Base-by-base conservation (phyloP, 1,284 basidiomycete genomes). In the Boletus albobrunnescens region DNA sequence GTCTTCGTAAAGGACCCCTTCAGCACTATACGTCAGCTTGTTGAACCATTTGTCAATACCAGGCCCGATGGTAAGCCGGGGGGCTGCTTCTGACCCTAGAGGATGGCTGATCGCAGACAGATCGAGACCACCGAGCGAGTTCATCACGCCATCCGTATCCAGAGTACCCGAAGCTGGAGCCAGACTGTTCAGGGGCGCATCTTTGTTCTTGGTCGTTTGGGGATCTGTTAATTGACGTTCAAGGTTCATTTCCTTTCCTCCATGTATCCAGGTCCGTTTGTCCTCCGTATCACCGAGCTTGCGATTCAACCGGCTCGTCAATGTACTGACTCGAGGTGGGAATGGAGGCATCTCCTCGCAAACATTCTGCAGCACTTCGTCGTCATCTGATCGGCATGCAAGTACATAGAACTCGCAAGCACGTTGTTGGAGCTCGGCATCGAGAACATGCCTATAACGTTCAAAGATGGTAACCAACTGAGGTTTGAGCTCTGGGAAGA, bases 281-380 rank as follows among this genome's bases (percentile, higher is more conserved):
- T 96, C 94, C 55, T 90, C 90, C 11, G 88, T 88, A 59, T 94
- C 89, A 4, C 86, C 87, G 33, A 91, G 87, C 64, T 94, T 94
- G 59, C 83, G 84, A 61, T 95, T 91, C 33, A 98, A 70, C 31
- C 93, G 79, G 49, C 80, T 87, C 33, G 96, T 73, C 14, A 99
- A 76, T 7, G 94, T 86, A 50, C 92, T 97, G 56, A 93, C 90
- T 42, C 94, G 84, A 47, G 96, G 90, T 2, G 94, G 92, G 77
- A 97, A 99, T 1, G 95, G 92, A 6, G 96, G 96, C 86, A 99
- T 99, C 71, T 99, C 96, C 65, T 98, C 96, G 68, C 94, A 98
- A 12, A 99, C 84, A 48, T 90, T 89, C 64, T 94, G 91, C 45
- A 99, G 72, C 33, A 98, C 76, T 59, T 94, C 94, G 61, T 98